phyloP scores from a whole-genome alignment of 1,284 basidiomycete species.

The Puccinia polysora region DNA sequence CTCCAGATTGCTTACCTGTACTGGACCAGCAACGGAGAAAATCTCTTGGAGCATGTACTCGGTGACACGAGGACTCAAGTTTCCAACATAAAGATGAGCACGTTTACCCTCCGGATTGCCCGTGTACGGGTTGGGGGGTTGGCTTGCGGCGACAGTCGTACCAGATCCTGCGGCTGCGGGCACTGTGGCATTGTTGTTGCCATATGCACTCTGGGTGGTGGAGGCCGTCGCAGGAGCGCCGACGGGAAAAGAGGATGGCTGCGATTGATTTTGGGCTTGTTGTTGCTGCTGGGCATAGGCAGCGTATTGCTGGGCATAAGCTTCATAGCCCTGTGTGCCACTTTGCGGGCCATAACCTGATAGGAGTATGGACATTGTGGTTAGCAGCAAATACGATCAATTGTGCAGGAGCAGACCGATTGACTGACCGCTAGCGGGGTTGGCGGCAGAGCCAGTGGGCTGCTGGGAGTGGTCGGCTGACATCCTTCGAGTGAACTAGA shows the following conservation, averaged over 20 bases:
- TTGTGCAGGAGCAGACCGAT: background rate
- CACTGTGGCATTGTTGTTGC: conserved; percentile 33
- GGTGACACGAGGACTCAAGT: conserved; percentile 80
- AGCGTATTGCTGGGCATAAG: conserved; percentile 43
- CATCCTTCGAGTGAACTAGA: conserved; percentile 12
- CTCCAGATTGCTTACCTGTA: conserved; percentile 44
- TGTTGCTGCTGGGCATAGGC: conserved; percentile 43
- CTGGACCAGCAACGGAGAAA: conserved; percentile 56
- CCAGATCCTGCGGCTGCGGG: conserved; percentile 20
- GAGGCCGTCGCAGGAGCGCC: conserved; percentile 28
- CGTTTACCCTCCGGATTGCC: conserved; percentile 50
- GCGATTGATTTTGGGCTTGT: conserved; percentile 31
- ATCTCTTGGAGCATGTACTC: conserved; percentile 62
- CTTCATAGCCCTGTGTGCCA: conserved; percentile 34
- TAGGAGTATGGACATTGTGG: background rate
- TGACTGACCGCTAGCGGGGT: conserved; percentile 20
- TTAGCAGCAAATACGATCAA: background rate
- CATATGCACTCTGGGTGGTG: conserved; percentile 29
- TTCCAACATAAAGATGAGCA: conserved; percentile 95
- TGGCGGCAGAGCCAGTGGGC: conserved; percentile 15
- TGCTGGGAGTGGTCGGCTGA: conserved; percentile 22
- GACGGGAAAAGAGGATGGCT: conserved; percentile 34
- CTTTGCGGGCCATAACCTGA: conserved; percentile 32
- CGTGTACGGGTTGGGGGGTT: conserved; percentile 41
- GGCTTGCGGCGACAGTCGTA: conserved; percentile 6